Conservation (phyloP, 2,329 filamentous ascomycete species). For the Sporothrix humicola region DNA sequence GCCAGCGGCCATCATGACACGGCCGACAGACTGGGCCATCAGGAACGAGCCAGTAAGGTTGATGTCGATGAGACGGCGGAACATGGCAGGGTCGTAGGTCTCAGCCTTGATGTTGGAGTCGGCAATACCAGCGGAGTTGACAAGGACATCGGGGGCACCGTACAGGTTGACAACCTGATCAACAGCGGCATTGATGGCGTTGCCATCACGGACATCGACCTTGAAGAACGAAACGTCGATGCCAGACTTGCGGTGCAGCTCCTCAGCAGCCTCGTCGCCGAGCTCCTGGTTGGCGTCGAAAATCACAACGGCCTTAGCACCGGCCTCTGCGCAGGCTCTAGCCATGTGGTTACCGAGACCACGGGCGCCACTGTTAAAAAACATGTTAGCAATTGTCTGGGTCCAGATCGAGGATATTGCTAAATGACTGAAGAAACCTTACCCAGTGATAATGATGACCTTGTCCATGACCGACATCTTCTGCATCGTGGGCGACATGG, state of each 20-base stretch:
- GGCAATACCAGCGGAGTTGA: constrained; percentile 81
- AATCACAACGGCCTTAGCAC: constrained; percentile 74
- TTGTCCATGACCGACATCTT: constrained; percentile 73
- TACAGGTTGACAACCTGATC: constrained; percentile 68
- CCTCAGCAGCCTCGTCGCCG: constrained; percentile 70
- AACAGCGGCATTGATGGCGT: constrained; percentile 72
- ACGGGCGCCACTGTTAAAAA: constrained; percentile 66
- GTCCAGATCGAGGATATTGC: neutral
- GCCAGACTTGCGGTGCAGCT: constrained; percentile 74
- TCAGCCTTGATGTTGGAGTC: constrained; percentile 85
- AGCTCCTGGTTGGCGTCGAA: constrained; percentile 79
- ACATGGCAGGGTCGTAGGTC: constrained; percentile 76
- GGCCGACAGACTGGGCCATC: constrained; percentile 73
- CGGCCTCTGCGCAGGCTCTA: constrained; percentile 75
- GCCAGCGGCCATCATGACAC: constrained; percentile 73
- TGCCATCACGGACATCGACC: constrained; percentile 76
- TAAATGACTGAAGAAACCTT: constrained; percentile 43
- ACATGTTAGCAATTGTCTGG: constrained; percentile 41
- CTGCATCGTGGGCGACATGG: constrained; percentile 68
- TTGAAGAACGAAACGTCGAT: constrained; percentile 78
- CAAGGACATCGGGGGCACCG: constrained; percentile 73
- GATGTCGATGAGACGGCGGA: constrained; percentile 79
- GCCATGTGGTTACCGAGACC: constrained; percentile 82
- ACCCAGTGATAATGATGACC: constrained; percentile 75
- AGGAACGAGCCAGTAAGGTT: constrained; percentile 82